Evolutionary conservation across 306 rosid species (phyloP).

Genomic region (Mucuna pruriens): DNA sequence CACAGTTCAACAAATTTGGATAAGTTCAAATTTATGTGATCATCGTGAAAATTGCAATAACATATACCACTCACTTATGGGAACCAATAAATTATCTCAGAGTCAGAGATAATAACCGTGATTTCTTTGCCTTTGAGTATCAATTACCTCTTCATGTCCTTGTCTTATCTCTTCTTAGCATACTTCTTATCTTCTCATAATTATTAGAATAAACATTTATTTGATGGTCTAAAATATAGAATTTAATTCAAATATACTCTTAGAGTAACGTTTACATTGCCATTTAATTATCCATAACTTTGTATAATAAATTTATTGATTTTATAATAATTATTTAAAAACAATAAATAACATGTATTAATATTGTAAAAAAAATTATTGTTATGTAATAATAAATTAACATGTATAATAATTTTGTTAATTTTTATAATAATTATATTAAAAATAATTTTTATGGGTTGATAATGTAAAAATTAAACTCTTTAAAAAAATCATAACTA

Average conservation of each 20-base stretch:
- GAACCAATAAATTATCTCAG: neutral
- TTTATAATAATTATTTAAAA: too few relatives aligned
- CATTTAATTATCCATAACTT: too few relatives aligned
- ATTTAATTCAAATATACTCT: neutral
- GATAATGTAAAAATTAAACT: too few relatives aligned
- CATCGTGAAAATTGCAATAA: neutral
- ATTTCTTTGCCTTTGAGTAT: neutral
- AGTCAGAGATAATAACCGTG: neutral
- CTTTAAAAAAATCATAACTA: too few relatives aligned
- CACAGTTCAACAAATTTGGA: neutral
- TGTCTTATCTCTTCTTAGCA: neutral
- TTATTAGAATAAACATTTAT: neutral
- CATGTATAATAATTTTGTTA: too few relatives aligned
- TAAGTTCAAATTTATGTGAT: neutral
- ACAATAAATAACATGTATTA: too few relatives aligned
- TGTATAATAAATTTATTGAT: too few relatives aligned
- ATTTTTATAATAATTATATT: too few relatives aligned
- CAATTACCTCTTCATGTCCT: neutral
- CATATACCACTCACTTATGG: neutral
- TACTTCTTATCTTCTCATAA: neutral
- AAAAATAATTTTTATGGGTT: too few relatives aligned
- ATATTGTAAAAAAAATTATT: too few relatives aligned
- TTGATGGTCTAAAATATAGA: neutral
- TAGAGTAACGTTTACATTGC: too few relatives aligned
- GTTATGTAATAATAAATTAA: too few relatives aligned